Evolutionary conservation across 108 stramenopile genomes (phyloP).

Genomic region (Skeletonema costatum): DNA sequence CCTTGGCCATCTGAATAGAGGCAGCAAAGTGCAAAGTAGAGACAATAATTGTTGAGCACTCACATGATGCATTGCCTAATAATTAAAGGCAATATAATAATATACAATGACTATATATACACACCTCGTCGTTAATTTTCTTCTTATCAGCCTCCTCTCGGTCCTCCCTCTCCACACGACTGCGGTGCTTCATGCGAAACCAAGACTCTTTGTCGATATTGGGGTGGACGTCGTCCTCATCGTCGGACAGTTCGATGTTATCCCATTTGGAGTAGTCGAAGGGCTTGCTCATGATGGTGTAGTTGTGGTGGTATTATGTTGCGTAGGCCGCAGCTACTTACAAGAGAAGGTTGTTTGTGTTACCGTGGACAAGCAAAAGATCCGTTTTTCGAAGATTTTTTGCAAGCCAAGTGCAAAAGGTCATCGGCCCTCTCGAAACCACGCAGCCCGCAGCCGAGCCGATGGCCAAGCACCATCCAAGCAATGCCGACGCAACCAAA

Average conservation of each 20-base stretch:
- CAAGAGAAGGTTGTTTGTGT: too few species aligned
- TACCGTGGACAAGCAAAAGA: too few species aligned
- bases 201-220: conserved; percentile 98
- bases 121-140: conserved; percentile 75
- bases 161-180: conserved; percentile 94
- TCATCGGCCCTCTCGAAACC: too few species aligned
- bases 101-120: not conserved
- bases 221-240: conserved; percentile 98
- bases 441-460: too few species aligned
- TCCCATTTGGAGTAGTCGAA: conserved; percentile 99
- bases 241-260: conserved; percentile 96
- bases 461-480: too few species aligned
- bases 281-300: conserved; percentile 75
- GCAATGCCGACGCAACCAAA: too few species aligned
- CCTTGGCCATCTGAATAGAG: conserved; percentile 67
- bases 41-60: not conserved
- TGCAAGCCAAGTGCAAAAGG: too few species aligned
- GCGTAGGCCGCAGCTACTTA: too few species aligned
- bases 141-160: conserved; percentile 88
- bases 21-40: not conserved
- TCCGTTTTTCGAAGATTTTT: too few species aligned
- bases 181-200: conserved; percentile 95
- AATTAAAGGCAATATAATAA: not conserved
- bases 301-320: too few species aligned
- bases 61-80: too few species aligned